Percentiles rank a stretch among this genome's conserved stretches.
Conservation (phyloP, 805 yeast genomes). For the Lipomyces spencermartinsiae region DNA sequence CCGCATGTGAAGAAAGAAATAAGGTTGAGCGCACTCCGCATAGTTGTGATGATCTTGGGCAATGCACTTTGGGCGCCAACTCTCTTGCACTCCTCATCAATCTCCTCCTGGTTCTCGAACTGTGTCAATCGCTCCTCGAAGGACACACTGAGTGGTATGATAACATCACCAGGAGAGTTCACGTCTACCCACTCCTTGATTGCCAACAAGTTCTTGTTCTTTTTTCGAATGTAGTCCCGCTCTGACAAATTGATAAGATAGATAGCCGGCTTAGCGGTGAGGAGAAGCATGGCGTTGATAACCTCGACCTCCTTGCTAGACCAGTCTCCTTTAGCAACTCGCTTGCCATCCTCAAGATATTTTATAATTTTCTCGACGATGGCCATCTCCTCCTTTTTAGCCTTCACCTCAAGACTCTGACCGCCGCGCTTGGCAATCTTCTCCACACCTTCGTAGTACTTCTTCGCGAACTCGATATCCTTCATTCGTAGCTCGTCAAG, state of each 20-base stretch:
- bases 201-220: conserved; percentile 80
- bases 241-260: conserved; percentile 90
- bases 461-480: conserved; percentile 93
- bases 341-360: conserved; percentile 79
- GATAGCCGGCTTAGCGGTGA: conserved; percentile 95
- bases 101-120: conserved; percentile 84
- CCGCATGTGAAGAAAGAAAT: conserved; percentile 97
- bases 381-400: conserved; percentile 82
- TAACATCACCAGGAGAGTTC: conserved; percentile 85
- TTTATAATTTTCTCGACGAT: conserved; percentile 76
- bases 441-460: conserved; percentile 77
- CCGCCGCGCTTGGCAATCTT: conserved; percentile 87
- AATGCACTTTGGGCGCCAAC: conserved; percentile 79
- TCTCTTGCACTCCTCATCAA: conserved; percentile 74
- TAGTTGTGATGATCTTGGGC: conserved; percentile 82
- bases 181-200: conserved; percentile 91
- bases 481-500: conserved; percentile 90
- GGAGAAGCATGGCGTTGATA: conserved; percentile 81
- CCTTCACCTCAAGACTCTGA: conserved; percentile 86
- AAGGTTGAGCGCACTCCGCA: conserved; percentile 85
- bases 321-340: conserved; percentile 90
- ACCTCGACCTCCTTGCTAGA: conserved; percentile 87
- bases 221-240: conserved; percentile 83
- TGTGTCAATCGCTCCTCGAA: conserved; percentile 90
- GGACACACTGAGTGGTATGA: conserved; percentile 91